Conservation (phyloP, 768 basidiomycete genomes). For the Boletus vinaceobasis region DNA sequence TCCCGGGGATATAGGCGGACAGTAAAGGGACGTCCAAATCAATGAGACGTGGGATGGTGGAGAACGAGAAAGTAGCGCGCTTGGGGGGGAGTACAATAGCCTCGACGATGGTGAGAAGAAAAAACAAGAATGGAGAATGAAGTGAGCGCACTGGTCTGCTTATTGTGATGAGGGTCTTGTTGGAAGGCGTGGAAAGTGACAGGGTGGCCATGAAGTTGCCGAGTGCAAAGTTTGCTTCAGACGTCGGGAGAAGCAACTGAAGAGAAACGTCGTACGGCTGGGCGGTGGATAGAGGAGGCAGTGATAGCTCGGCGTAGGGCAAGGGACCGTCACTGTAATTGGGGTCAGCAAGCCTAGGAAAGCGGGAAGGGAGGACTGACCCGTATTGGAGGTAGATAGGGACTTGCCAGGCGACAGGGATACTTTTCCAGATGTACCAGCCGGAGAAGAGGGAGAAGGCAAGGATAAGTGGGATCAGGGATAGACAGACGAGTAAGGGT, state of each 20-base stretch:
- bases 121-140: neutral
- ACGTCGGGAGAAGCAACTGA: conserved; percentile 60
- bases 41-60: conserved; percentile 39
- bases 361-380: conserved; percentile 38
- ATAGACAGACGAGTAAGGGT: conserved; percentile 58
- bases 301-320: conserved; percentile 57
- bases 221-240: conserved; percentile 63
- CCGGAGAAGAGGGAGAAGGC: conserved; percentile 65
- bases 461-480: conserved; percentile 60
- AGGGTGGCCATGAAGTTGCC: conserved; percentile 84
- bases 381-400: conserved; percentile 77
- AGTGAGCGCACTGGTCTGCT: conserved; percentile 60
- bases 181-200: conserved; percentile 54
- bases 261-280: conserved; percentile 79
- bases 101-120: conserved; percentile 35
- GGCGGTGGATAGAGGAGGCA: conserved; percentile 51
- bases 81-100: conserved; percentile 51
- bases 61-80: conserved; percentile 34
- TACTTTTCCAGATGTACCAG: conserved; percentile 68
- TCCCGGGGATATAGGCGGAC: conserved; percentile 47
- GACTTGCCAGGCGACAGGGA: conserved; percentile 67
- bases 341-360: conserved; percentile 1
- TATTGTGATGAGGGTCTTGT: conserved; percentile 57
- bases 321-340: conserved; percentile 52
- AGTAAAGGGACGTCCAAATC: conserved; percentile 56